Evolutionary conservation across 2,329 filamentous ascomycete genomes (phyloP).

Genomic region (Endoconidiophora polonica): DNA sequence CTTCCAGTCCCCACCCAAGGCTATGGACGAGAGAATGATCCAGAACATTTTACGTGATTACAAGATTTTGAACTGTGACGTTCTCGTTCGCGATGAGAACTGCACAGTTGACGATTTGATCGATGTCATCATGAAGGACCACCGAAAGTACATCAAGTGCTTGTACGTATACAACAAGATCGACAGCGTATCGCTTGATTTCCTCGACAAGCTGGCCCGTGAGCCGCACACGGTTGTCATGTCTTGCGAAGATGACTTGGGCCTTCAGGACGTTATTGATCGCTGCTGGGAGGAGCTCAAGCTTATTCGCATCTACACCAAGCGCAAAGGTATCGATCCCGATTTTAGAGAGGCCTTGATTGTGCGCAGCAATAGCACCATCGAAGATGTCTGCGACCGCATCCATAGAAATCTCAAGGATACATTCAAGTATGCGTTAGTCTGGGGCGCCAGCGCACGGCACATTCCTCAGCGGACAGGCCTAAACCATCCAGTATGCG

Average conservation of each 20-base stretch:
- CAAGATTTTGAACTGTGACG: constrained; percentile 96
- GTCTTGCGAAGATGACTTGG: constrained; percentile 90
- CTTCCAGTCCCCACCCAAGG: constrained; percentile 75
- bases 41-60: constrained; percentile 97
- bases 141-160: constrained; percentile 88
- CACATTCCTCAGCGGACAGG: constrained; percentile 92
- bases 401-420: constrained; percentile 92
- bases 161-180: constrained; percentile 99
- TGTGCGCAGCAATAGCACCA: constrained; percentile 69
- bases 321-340: constrained; percentile 82
- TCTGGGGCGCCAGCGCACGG: constrained; percentile 91
- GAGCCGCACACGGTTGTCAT: constrained; percentile 93
- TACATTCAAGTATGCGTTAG: constrained; percentile 94
- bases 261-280: constrained; percentile 84
- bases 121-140: constrained; percentile 98
- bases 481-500: constrained; percentile 58
- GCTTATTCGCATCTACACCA: constrained; percentile 88
- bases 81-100: constrained; percentile 85
- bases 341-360: constrained; percentile 86
- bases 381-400: constrained; percentile 94
- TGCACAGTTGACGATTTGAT: constrained; percentile 97
- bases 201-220: constrained; percentile 77
- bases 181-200: constrained; percentile 83
- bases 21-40: constrained; percentile 93
- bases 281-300: constrained; percentile 86